These are phyloP conservation scores for Pythium periplocum DNA, from an alignment of 352 stramenopile genomes.

Conservation along the genomic window DNA sequence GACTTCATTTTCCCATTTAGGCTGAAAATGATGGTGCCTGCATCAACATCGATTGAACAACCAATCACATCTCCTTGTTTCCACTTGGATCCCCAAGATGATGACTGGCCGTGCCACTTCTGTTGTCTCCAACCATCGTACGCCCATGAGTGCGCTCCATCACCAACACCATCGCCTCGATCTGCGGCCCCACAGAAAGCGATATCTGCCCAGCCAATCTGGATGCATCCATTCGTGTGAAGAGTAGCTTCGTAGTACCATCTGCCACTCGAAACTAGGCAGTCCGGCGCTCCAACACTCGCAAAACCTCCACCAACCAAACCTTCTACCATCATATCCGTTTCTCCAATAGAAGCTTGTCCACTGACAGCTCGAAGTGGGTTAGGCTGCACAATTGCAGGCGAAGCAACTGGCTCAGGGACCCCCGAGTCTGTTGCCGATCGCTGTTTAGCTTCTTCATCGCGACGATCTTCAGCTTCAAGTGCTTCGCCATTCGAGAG, in stretches of 20 bases:
- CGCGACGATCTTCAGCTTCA: constrained; percentile 80
- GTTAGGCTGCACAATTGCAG: constrained; percentile 47
- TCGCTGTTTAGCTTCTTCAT: constrained; percentile 63
- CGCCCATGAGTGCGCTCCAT: constrained; percentile 89
- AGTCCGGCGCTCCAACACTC: constrained; percentile 78
- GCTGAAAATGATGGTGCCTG: constrained; percentile 87
- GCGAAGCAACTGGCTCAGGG: neutral
- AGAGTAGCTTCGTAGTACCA: constrained; percentile 94
- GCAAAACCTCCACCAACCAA: constrained; percentile 81
- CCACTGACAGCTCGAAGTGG: constrained; percentile 79
- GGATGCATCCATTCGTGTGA: constrained; percentile 90
- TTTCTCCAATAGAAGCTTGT: constrained; percentile 80
- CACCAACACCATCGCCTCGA: constrained; percentile 89
- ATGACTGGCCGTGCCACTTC: constrained; percentile 87
- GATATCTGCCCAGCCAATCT: constrained; percentile 92
- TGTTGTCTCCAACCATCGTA: constrained; percentile 92
- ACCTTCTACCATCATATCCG: constrained; percentile 82
- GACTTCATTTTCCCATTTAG: constrained; percentile 89
- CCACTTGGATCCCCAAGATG: constrained; percentile 87
- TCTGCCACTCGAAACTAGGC: constrained; percentile 62
- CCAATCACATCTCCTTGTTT: constrained; percentile 90
- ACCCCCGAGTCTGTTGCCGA: constrained; percentile 6
- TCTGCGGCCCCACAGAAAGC: constrained; percentile 84
- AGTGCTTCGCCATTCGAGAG: constrained; percentile 87
- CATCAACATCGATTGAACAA: constrained; percentile 84